Base-by-base conservation (phyloP, 2,329 filamentous ascomycete genomes). In the Exutisphaerella laricina region DNA sequence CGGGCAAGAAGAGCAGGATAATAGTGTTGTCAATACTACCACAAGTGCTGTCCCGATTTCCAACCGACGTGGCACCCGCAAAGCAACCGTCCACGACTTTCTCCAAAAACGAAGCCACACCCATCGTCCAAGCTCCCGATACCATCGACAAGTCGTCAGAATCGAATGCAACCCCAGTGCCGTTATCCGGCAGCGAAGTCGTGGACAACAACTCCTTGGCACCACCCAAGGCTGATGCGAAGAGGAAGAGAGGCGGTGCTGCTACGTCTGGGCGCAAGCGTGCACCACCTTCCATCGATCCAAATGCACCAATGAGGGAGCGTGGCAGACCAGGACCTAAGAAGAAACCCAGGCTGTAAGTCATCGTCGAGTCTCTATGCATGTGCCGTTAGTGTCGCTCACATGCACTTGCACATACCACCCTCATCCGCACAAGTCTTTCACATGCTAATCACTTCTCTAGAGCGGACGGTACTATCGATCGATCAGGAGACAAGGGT, bases 271-370 rank as follows among this genome's bases (percentile, higher is more conserved):
- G 56, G n/a, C 49, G 57, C n/a, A 63, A 62, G 49, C 50, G 60
- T 34, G 60, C 62, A 46, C 58, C 61, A 18, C 58, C 62, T 4
- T 56, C 57, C 26, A 62, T 70, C 58, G 85, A 89, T 51, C 58
- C 59, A 13, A 57, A 59, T 39, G 57, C 54, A 10, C 56, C 57
- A 6, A 54, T 54, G 41, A 49, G 54, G 20, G 60, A 63, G 44
- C 42, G 58, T 62, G 85, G 85, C 62, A 94, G 94, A 71, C 90
- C 92, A 5, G 90, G 90, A 5, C 90, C 90, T 0, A 97, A 96
- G 78, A 95, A 96, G 79, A 95, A 94, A 72, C 82, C 85, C 53
- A 82, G 85, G 74, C 70, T 95, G 90, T 96, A 84, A 70, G 88
- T 84, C 41, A 10, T 25, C 13, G 26, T 40, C 14, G 20, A 2